These are phyloP conservation scores for Hypoxylon perforatum DNA, from an alignment of 495 filamentous ascomycete species.

Conservation along the genomic window DNA sequence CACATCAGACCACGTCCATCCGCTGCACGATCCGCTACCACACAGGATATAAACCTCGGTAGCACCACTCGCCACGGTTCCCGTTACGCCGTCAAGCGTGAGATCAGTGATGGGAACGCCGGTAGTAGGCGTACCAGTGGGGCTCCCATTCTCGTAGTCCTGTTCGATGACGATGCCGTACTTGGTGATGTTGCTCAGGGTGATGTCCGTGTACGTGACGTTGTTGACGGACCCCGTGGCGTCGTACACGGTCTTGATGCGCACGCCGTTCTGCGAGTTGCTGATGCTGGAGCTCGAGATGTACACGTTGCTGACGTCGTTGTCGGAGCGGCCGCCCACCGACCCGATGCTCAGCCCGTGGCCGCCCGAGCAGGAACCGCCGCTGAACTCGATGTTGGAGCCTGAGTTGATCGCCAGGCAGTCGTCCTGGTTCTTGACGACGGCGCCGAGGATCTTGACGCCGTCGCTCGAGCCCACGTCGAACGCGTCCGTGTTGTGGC, in stretches of 20 bases:
- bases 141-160: constrained; percentile 73
- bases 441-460: constrained; percentile 66
- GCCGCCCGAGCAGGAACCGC: constrained; percentile 66
- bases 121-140: constrained; percentile 68
- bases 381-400: constrained; percentile 64
- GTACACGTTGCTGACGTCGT: constrained; percentile 67
- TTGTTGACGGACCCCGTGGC: constrained; percentile 67
- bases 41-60: constrained; percentile 65
- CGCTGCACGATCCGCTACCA: constrained; percentile 54
- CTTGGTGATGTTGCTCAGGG: constrained; percentile 64
- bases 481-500: constrained; percentile 76
- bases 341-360: constrained; percentile 78
- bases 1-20: constrained; percentile 62
- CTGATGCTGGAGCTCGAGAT: constrained; percentile 59
- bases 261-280: constrained; percentile 67
- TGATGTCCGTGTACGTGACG: constrained; percentile 71
- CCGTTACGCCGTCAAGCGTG: constrained; percentile 63
- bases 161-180: constrained; percentile 77
- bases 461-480: constrained; percentile 64
- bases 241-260: constrained; percentile 72
- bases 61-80: constrained; percentile 56
- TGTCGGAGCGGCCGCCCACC: constrained; percentile 70
- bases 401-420: constrained; percentile 73
- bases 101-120: constrained; percentile 72
- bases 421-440: constrained; percentile 71